These are phyloP conservation scores for Ascocoryne sarcoides DNA, from an alignment of 2,329 filamentous ascomycete genomes.

Conservation along the genomic window DNA sequence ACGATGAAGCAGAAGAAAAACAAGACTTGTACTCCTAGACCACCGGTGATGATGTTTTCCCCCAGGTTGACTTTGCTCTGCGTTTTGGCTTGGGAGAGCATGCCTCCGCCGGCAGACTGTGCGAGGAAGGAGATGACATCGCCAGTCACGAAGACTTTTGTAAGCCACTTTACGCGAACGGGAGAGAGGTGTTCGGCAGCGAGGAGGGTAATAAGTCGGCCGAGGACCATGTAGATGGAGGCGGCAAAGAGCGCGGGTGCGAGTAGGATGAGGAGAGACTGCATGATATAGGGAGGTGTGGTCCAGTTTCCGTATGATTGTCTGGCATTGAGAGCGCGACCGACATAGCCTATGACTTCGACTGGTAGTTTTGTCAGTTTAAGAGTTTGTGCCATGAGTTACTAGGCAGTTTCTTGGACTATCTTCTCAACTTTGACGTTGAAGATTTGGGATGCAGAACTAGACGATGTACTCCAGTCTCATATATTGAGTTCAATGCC, in stretches of 20 bases:
- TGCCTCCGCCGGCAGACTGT: conserved; percentile 8
- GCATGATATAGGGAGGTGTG: conserved; percentile 28
- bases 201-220: conserved; percentile 28
- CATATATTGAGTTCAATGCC: too few species aligned
- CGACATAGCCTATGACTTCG: conserved; percentile 31
- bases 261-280: conserved; percentile 31
- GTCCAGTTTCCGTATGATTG: conserved; percentile 12
- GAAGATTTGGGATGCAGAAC: too few species aligned
- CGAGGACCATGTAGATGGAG: conserved; percentile 33
- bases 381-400: background rate
- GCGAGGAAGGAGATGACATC: conserved; percentile 34
- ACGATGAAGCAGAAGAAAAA: conserved; percentile 40
- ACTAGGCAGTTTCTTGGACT: too few species aligned
- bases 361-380: conserved; percentile 22
- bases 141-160: conserved; percentile 35
- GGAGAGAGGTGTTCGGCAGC: conserved; percentile 29
- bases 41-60: conserved; percentile 35
- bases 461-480: too few species aligned
- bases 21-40: conserved; percentile 40
- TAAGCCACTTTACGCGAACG: conserved; percentile 28
- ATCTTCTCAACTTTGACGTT: too few species aligned
- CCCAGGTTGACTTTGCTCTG: too few species aligned
- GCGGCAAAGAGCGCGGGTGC: conserved; percentile 32
- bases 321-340: conserved; percentile 20
- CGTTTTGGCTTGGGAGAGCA: conserved; percentile 15